phyloP scores from a whole-genome alignment of 2,329 filamentous ascomycete species.

The Xylariaceae sp. region DNA sequence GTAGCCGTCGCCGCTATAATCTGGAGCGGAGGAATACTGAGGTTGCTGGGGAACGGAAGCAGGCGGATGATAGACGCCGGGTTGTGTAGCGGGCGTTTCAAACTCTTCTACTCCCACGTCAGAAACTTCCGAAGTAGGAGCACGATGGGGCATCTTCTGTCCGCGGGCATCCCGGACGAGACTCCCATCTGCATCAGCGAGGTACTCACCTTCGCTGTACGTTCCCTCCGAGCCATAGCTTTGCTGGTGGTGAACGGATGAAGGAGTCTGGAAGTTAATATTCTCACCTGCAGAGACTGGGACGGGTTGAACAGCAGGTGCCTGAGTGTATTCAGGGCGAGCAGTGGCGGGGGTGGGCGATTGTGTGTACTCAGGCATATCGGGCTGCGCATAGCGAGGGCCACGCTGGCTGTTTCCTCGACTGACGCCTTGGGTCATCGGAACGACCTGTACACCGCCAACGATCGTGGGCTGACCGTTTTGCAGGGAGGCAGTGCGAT shows the following conservation, averaged over 20 bases:
- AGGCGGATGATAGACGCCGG: constrained; percentile 41
- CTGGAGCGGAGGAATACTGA: constrained; percentile 51
- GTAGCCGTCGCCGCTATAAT: constrained; percentile 72
- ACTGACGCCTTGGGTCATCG: constrained; percentile 78
- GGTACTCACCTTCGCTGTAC: constrained; percentile 75
- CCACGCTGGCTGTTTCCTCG: constrained; percentile 56
- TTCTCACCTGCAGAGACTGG: constrained; percentile 45
- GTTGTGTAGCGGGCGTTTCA: constrained; percentile 57
- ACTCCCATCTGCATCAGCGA: constrained; percentile 65
- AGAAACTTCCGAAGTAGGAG: constrained; percentile 55
- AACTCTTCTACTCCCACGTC: constrained; percentile 63
- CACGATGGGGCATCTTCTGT: constrained; percentile 60
- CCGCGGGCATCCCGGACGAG: constrained; percentile 67
- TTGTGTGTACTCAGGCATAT: constrained; percentile 42
- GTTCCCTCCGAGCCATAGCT: constrained; percentile 65
- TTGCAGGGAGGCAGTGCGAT: constrained; percentile 82
- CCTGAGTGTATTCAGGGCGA: constrained; percentile 48
- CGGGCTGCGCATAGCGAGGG: constrained; percentile 41
- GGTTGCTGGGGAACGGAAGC: constrained; percentile 36
- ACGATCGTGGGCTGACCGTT: constrained; percentile 88
- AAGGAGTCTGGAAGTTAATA: constrained; percentile 50
- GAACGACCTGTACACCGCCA: constrained; percentile 92
- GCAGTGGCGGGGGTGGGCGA: constrained; percentile 37
- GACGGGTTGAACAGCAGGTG: constrained; percentile 51
- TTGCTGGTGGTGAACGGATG: constrained; percentile 50